Conservation (phyloP, 208 protist genomes). For the Leishmania arabica region DNA sequence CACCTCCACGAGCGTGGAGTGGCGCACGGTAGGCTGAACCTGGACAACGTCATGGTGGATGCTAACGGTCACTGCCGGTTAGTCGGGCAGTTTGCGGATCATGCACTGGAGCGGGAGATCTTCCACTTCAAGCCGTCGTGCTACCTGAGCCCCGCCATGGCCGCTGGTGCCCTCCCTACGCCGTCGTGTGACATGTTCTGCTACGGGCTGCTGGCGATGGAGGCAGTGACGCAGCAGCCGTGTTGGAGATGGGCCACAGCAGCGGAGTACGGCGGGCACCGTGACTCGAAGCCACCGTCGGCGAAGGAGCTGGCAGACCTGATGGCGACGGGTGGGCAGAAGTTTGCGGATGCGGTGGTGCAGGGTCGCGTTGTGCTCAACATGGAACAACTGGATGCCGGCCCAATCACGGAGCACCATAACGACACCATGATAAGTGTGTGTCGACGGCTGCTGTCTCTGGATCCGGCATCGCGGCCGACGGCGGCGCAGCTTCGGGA, state of each 20-base stretch:
- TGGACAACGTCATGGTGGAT: conserved; percentile 69
- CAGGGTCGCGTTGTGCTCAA: not conserved
- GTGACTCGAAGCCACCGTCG: not conserved
- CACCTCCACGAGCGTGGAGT: conserved; percentile 60
- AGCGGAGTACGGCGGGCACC: not conserved
- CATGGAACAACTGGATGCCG: not conserved
- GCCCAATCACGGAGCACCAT: not conserved
- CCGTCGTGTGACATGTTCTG: conserved; percentile 65
- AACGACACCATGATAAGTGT: not conserved
- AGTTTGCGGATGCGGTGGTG: conserved; percentile 1
- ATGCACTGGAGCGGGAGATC: conserved; percentile 12
- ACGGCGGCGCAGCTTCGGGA: not conserved
- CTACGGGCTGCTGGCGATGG: conserved; percentile 58
- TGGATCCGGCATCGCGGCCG: not conserved
- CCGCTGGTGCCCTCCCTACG: conserved; percentile 39
- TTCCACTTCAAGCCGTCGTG: conserved; percentile 30
- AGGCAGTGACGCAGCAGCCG: conserved; percentile 38
- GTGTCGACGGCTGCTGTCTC: conserved; percentile 3
- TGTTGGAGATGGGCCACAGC: conserved; percentile 41
- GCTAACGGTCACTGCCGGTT: conserved; percentile 64
- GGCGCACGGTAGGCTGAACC: conserved; percentile 65
- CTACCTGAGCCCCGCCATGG: conserved; percentile 79
- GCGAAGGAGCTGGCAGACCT: conserved; percentile 2
- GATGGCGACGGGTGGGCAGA: not conserved
- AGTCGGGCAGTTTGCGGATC: conserved; percentile 39